phyloP scores from a whole-genome alignment of 2,329 filamentous ascomycete species.

The Botrytis tulipae region DNA sequence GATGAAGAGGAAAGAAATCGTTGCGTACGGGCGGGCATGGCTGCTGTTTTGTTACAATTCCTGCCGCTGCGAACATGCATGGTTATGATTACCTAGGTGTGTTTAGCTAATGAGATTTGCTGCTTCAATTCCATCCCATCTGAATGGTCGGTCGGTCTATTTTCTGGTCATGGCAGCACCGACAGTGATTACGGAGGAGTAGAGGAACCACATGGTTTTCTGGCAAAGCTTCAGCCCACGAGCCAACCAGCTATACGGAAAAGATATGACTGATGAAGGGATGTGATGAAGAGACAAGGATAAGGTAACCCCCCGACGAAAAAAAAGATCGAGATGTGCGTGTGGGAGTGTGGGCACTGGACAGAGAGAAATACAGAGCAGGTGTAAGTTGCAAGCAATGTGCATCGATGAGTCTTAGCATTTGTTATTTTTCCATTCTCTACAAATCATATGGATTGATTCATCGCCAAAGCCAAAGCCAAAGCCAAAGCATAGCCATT shows the following conservation, averaged over 20 bases:
- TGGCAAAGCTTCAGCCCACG: too few relatives aligned
- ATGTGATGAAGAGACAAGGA: background rate
- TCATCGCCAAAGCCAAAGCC: background rate
- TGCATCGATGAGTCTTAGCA: constrained; percentile 10
- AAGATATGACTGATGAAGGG: background rate
- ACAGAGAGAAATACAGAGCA: background rate
- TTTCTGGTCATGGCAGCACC: background rate
- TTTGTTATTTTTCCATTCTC: background rate
- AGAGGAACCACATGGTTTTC: background rate
- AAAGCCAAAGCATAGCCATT: too few relatives aligned
- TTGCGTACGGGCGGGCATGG: constrained; percentile 26
- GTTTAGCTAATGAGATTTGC: background rate
- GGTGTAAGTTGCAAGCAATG: background rate
- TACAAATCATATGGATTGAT: background rate
- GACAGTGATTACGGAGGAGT: background rate
- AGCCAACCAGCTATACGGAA: background rate
- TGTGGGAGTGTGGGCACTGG: background rate
- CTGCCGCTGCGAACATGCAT: background rate
- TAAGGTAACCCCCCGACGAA: background rate
- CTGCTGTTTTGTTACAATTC: constrained; percentile 21
- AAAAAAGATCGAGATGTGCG: background rate
- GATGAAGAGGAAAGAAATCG: constrained; percentile 24
- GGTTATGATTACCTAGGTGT: background rate
- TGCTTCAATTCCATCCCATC: background rate
- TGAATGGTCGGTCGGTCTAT: background rate